Percentiles rank a stretch among this genome's conserved stretches.
Conservation (phyloP, 2,329 filamentous ascomycete genomes). For the Colletotrichum kahawae region DNA sequence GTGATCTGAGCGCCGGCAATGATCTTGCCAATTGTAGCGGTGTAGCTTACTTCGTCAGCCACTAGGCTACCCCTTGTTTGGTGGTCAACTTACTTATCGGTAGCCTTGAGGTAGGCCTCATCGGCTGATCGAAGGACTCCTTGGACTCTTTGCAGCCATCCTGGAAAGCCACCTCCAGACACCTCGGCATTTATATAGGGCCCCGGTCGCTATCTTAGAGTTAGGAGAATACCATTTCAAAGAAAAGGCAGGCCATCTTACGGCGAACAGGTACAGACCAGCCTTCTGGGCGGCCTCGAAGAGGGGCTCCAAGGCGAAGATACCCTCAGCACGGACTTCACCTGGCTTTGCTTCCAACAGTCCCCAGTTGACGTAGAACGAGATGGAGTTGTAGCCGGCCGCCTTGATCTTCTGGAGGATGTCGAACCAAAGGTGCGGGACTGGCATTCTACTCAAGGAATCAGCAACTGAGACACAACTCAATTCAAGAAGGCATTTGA, state of each 20-base stretch:
- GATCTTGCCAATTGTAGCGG: constrained; percentile 59
- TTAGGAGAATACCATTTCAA: background rate
- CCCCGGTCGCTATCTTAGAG: constrained; percentile 48
- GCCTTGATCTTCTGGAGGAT: constrained; percentile 78
- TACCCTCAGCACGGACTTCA: constrained; percentile 67
- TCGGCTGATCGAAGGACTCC: constrained; percentile 63
- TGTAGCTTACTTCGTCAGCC: constrained; percentile 48
- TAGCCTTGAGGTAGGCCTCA: constrained; percentile 62
- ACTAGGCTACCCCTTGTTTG: background rate
- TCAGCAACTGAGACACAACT: background rate
- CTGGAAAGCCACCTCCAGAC: constrained; percentile 73
- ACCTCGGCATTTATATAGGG: constrained; percentile 76
- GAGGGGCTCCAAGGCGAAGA: constrained; percentile 72
- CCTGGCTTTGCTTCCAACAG: constrained; percentile 72
- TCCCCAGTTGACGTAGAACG: constrained; percentile 76
- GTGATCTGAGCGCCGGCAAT: constrained; percentile 76
- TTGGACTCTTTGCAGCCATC: constrained; percentile 70
- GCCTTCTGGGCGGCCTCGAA: constrained; percentile 70
- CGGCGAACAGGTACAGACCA: constrained; percentile 73
- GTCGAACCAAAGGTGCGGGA: constrained; percentile 58
- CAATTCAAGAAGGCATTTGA: background rate
- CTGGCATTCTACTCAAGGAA: constrained; percentile 29
- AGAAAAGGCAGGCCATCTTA: background rate
- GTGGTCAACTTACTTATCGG: constrained; percentile 53
- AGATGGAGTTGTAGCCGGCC: constrained; percentile 73